Evolutionary conservation across 306 rosid genomes (phyloP), one percentile per base, ranked within the genome.

Genomic region (Medicago arabica): DNA sequence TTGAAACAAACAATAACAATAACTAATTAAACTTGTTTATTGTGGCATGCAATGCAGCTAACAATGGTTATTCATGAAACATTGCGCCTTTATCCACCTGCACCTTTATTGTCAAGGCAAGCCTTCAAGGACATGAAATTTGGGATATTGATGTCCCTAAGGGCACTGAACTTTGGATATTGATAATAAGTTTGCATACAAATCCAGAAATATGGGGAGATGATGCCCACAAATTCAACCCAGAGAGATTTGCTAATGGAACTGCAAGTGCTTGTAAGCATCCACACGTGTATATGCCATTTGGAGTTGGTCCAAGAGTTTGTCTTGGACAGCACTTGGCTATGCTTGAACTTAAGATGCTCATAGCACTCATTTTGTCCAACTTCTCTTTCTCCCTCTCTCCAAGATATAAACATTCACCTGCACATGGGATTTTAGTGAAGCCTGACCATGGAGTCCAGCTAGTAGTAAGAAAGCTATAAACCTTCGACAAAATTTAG

Each of bases 391-490:
- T 85, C 72, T 57, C 77, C 0, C 80, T 85, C 19, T 85, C 87
- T 2, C 87, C 89, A 4, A 65, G 55, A 14, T 87, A 81, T 23
- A 25, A 16, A 4, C 89, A 85, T 16, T 74, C 71, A 4, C 86
- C 86, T 4, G 17, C 69, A 65, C 62, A 75, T 7, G 74, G 12
- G 46, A 13, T 83, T 60, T 72, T 79, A 7, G 10, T 85, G 10
- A 76, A 85, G 60, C 83, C 85, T 14, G 76, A 81, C 44, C 46
- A 79, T 62, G 92, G 92, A 21, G 80, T 85, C 28, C 43, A 66
- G 72, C 69, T 88, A 21, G 54, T 76, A 25, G 57, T 85, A 28
- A 83, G 18, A 44, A 83, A 83, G 71, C 57, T 85, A 19, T 81
- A 46, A 83, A 67, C 4, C 8, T 15, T 50, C 2, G 46, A 41